Evolutionary conservation across 441 rosid species (phyloP), one percentile per base, ranked within the genome.

Genomic region (Erodium moschatum): DNA sequence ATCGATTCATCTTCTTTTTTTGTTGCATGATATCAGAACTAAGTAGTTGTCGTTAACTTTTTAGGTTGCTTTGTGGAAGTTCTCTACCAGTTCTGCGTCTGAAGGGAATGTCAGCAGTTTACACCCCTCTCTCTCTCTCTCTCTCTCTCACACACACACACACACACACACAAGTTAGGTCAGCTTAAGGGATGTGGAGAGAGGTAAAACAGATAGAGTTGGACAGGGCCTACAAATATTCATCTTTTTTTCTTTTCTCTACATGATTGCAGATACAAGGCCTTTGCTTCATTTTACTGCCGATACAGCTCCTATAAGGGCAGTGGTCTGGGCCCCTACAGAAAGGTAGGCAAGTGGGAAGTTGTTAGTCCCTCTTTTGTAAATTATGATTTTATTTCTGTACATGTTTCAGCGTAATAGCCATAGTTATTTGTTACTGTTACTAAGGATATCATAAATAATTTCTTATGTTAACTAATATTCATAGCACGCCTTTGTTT

Each of bases 21-120:
- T 48, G 27, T 29, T 56, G 46, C 44, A 66, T 68, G 67, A 35
- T 73, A 20, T 60, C 48, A 27, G 38, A 58, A 54, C 61, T 54
- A 79, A 15, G 16, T 62, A 20, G 33, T 48, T 60, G 31, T 1
- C 3, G 15, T 16, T 52, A 7, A 56, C 31, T 77, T 73, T 33
- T 9, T 40, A 91, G 99, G 94, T 94, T 84, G 99, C 95, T 79
- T 73, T 94, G 74, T 91, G 97, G 99, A 94, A 91, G 77, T 94
- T 91, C 78, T 79, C 83, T 74, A 75, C 72, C 33, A 76, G 76
- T 69, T 78, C 72, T 74, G 56, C 84, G 76, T 75, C 80, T 24
- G 82, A 80, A 81, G 97, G 97, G 91, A 81, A 68, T 67, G 72
- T 67, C 38, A 58, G 12, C 16, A 11, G 11, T 40, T 29, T 35